These are phyloP conservation scores for Exophiala sp. DNA, from an alignment of 2,329 filamentous ascomycete species.

Conservation along the genomic window DNA sequence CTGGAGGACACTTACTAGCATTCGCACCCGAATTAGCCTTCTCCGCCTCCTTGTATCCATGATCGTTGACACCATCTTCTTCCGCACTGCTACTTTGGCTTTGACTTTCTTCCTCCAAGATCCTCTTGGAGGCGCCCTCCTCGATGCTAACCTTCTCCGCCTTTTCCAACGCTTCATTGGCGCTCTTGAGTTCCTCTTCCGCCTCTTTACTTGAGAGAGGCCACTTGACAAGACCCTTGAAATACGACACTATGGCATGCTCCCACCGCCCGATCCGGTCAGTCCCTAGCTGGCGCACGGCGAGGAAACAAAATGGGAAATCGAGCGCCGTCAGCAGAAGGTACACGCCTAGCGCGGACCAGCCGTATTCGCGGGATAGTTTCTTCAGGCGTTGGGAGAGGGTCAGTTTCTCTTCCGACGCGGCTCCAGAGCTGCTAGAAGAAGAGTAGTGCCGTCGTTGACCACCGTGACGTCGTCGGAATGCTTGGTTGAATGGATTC, in stretches of 20 bases:
- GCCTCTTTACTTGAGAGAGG: constrained; percentile 17
- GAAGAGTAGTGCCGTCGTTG: constrained; percentile 24
- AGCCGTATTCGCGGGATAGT: constrained; percentile 87
- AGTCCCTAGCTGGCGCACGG: constrained; percentile 74
- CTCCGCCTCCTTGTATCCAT: constrained; percentile 58
- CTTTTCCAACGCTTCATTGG: constrained; percentile 9
- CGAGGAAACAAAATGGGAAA: constrained; percentile 90
- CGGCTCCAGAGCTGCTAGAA: constrained; percentile 21
- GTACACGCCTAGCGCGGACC: constrained; percentile 90
- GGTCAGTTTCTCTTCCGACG: constrained; percentile 39
- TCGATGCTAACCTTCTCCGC: constrained; percentile 42
- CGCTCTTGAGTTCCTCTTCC: constrained; percentile 11
- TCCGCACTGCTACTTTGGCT: constrained; percentile 6
- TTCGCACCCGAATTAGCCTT: constrained; percentile 54
- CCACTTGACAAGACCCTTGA: constrained; percentile 33
- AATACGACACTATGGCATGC: constrained; percentile 38
- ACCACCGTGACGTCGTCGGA: constrained; percentile 5
- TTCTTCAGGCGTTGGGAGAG: constrained; percentile 70
- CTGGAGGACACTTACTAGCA: constrained; percentile 61
- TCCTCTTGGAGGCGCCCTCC: constrained; percentile 17
- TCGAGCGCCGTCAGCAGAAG: constrained; percentile 74
- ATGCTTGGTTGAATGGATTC: constrained; percentile 3
- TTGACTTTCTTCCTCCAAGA: constrained; percentile 21
- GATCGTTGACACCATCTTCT: constrained; percentile 30
- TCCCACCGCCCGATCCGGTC: constrained; percentile 67